Base-by-base conservation (phyloP, 2,329 filamentous ascomycete genomes). In the Trichoderma sp. region DNA sequence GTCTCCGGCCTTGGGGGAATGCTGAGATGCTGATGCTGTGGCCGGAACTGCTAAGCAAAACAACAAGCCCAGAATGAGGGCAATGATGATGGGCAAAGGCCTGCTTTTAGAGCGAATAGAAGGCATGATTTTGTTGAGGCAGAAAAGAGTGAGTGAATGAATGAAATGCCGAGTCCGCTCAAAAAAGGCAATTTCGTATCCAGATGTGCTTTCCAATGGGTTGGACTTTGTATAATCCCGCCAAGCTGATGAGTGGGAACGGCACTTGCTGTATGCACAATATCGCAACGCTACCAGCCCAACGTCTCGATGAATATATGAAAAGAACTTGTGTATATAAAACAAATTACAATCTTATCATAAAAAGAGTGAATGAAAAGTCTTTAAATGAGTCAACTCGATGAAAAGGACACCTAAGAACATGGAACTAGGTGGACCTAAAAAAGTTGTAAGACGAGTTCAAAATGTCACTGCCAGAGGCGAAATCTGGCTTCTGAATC, bases 11-110 rank as follows among this genome's bases (percentile, higher is more conserved):
- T 45, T 33, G 29, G 74, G 45, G 2, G 59, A 76, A 69, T 80
- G 77, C n/a, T 83, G 78, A 45, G 85, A 80, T 38, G 80, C 76
- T 29, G 81, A 79, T 35, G 82, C 81, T 75, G 66, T 35, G 75
- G 78, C 14, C 79, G 80, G 38, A 78, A 76, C 71, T 79, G 75
- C 41, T 81, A 79, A 65, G 79, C 80, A 80, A 33, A 83, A 71
- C 9, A 83, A 31, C 60, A 84, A 38, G 38, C 77, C 78, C 41
- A 84, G 73, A 9, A 82, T 45, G n/a, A 82, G 72, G 71, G 79
- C 77, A 60, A 81, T 21, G 27, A 80, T 31, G 50, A 80, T 41
- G 1, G 79, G 59, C 24, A 79, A 72, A 0, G 78, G 74, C 64
- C 35, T 63, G 35, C 27, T 4, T 64, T 41, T 76, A 12, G 63